phyloP scores from a whole-genome alignment of 2,329 filamentous ascomycete species.

The Pseudogymnoascus verrucosus region DNA sequence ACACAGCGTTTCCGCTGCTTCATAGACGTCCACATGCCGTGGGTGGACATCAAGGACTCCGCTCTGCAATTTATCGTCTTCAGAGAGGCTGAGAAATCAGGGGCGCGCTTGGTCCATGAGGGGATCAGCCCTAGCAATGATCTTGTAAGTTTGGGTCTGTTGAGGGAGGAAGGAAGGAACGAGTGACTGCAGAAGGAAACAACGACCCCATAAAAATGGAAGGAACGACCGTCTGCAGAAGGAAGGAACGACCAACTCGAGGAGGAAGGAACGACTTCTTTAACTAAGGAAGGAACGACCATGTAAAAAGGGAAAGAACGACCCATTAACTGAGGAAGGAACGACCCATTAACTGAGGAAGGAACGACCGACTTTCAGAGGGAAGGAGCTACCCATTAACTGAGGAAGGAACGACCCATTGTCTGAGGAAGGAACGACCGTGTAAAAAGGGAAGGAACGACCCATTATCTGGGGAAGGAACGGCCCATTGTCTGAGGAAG shows the following conservation, averaged over 20 bases:
- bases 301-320: not conserved
- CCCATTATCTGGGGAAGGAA: not conserved
- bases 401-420: no score
- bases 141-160: not conserved
- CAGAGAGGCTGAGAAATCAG: conserved; percentile 68
- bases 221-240: no score
- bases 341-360: not conserved
- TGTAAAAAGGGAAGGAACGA: not conserved
- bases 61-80: conserved; percentile 94
- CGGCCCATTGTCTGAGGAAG: not conserved
- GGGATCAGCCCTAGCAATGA: conserved; percentile 59
- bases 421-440: no score
- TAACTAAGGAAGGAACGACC: not conserved
- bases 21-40: conserved; percentile 88
- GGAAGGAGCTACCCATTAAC: no score
- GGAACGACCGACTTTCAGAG: not conserved
- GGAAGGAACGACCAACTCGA: not conserved
- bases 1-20: conserved; percentile 84
- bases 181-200: not conserved
- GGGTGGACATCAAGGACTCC: conserved; percentile 67
- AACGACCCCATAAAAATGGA: no score
- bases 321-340: no score
- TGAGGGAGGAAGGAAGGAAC: not conserved
- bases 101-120: conserved; percentile 82
- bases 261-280: not conserved